Conservation (phyloP, 2,329 filamentous ascomycete genomes). For the Dryadomyces quercivorus region DNA sequence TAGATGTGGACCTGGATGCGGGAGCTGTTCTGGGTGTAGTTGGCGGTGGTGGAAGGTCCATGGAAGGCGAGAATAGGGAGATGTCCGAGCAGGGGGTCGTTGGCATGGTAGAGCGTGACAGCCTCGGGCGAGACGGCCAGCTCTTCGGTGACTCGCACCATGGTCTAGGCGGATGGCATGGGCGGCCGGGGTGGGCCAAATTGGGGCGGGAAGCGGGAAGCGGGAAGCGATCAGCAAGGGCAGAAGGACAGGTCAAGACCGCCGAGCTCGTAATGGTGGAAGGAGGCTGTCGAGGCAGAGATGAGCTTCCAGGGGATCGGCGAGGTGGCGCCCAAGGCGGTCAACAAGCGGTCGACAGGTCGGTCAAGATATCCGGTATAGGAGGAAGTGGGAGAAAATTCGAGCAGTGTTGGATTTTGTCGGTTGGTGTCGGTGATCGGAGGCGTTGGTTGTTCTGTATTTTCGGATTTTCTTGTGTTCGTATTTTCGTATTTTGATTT, state of each 20-base stretch:
- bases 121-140: conserved; percentile 69
- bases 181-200: conserved; percentile 8
- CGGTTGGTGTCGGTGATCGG: too few relatives aligned
- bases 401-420: too few relatives aligned
- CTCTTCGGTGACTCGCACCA: conserved; percentile 74
- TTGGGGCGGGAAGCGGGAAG: too few relatives aligned
- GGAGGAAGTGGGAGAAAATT: too few relatives aligned
- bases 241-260: background rate
- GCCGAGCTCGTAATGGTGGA: too few relatives aligned
- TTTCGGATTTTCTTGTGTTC: too few relatives aligned
- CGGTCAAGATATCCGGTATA: too few relatives aligned
- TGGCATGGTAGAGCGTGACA: conserved; percentile 78
- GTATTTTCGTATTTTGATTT: too few relatives aligned
- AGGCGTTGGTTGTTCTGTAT: too few relatives aligned
- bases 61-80: conserved; percentile 83
- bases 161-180: conserved; percentile 36
- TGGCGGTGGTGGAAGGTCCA: conserved; percentile 78
- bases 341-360: background rate
- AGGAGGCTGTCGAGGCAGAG: too few relatives aligned
- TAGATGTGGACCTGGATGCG: conserved; percentile 92
- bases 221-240: background rate
- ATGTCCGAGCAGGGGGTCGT: conserved; percentile 71
- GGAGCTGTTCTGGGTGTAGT: conserved; percentile 77
- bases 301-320: too few relatives aligned
- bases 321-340: background rate